Evolutionary conservation across 371 early-diverging fungal genomes (phyloP).

Genomic region (Parasitella parasitica): DNA sequence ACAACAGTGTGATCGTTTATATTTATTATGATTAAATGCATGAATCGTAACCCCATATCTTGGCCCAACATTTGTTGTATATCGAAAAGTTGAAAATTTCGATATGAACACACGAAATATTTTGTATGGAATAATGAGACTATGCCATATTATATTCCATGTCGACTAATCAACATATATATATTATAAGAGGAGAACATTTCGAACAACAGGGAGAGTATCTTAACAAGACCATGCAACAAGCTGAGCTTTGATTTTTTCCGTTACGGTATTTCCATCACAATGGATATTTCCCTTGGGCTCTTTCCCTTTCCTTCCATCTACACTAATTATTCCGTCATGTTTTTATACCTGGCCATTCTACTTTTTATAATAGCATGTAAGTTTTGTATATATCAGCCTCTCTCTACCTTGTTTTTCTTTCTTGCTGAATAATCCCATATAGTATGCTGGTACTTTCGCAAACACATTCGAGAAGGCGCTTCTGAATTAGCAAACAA

Average conservation of each 20-base stretch:
- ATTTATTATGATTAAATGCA: background rate
- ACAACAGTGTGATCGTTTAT: background rate
- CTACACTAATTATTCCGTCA: background rate
- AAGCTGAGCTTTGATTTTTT: background rate
- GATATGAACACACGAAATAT: no score
- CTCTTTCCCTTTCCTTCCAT: background rate
- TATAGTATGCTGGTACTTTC: slow-evolving; percentile 34
- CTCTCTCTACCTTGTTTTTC: background rate
- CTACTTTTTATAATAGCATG: slow-evolving; percentile 11
- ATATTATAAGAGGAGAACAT: background rate
- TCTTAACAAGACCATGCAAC: background rate
- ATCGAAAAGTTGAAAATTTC: background rate
- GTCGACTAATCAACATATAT: no score
- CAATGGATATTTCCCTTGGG: background rate
- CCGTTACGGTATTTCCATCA: background rate
- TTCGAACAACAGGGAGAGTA: background rate
- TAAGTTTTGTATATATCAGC: background rate
- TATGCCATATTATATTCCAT: no score
- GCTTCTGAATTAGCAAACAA: slow-evolving; percentile 37
- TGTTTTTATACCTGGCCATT: slow-evolving; percentile 15
- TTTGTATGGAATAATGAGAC: no score
- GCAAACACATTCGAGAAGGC: slow-evolving; percentile 23
- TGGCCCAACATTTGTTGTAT: background rate
- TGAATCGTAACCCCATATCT: background rate
- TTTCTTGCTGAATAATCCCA: no score